Percentiles rank a stretch among this genome's conserved stretches.
phyloP scores from a whole-genome alignment of 176 grass and related monocot species.

The Musa beccarii region DNA sequence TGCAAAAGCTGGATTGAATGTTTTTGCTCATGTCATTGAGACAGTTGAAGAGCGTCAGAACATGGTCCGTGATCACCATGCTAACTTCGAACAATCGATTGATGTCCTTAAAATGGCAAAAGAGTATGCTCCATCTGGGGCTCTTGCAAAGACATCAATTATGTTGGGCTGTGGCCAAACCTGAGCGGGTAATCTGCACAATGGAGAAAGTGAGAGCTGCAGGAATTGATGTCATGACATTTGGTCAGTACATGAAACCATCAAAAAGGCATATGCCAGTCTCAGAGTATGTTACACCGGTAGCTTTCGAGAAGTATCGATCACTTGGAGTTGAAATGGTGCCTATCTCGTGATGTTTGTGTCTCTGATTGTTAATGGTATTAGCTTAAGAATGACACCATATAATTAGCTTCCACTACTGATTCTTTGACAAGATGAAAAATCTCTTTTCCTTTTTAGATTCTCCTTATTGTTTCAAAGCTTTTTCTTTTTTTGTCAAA shows the following conservation, averaged over 20 bases:
- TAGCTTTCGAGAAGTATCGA: conserved; percentile 78
- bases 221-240: conserved; percentile 93
- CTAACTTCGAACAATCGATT: conserved; percentile 91
- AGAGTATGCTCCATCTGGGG: conserved; percentile 76
- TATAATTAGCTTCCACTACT: not conserved
- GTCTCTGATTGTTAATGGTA: not conserved
- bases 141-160: conserved; percentile 87
- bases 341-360: not conserved
- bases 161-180: conserved; percentile 87
- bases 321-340: conserved; percentile 84
- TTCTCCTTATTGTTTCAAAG: too few species aligned
- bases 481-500: not conserved
- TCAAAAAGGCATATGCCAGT: conserved; percentile 97
- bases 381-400: not conserved
- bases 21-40: conserved; percentile 96
- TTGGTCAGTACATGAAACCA: conserved; percentile 97
- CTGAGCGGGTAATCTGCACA: conserved; percentile 74
- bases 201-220: conserved; percentile 91
- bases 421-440: not conserved
- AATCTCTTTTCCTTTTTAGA: too few species aligned
- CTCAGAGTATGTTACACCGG: conserved; percentile 88
- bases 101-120: conserved; percentile 94
- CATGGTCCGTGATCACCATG: conserved; percentile 63
- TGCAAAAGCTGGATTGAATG: conserved; percentile 80
- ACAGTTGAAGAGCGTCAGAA: conserved; percentile 89